Conservation (phyloP, 2,329 filamentous ascomycete genomes). For the Scedosporium aurantiacum region DNA sequence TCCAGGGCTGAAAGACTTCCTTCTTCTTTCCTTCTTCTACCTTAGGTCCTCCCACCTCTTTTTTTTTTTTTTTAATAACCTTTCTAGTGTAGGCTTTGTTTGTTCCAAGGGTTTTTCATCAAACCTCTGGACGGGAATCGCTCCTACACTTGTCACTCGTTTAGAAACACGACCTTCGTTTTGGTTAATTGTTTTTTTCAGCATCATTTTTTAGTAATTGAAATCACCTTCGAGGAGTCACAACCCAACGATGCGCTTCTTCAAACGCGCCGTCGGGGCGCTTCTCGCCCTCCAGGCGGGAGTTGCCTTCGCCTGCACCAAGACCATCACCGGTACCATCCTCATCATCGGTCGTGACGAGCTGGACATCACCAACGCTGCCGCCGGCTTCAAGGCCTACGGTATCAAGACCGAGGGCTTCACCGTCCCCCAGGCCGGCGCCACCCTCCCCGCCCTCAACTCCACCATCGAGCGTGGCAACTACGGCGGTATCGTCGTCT, state of each 20-base stretch:
- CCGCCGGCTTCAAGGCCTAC: constrained; percentile 31
- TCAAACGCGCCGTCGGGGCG: constrained; percentile 1
- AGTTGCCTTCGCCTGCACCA: background rate
- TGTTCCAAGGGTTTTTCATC: background rate
- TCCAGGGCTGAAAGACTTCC: too few species aligned
- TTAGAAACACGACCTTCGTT: background rate
- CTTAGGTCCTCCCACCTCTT: too few species aligned
- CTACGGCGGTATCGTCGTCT: constrained; percentile 47
- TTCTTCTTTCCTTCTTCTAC: too few species aligned
- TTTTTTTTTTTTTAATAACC: background rate
- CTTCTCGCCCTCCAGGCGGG: background rate
- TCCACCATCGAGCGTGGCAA: constrained; percentile 36
- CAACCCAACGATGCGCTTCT: constrained; percentile 1
- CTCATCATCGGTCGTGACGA: constrained; percentile 44
- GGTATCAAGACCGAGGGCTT: constrained; percentile 47
- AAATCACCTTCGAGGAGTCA: background rate
- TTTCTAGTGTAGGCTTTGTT: background rate
- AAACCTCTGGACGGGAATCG: background rate
- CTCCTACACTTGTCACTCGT: constrained; percentile 1
- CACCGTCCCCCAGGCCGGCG: constrained; percentile 40
- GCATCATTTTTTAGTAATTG: background rate
- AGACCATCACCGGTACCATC: constrained; percentile 32
- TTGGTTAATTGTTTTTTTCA: background rate
- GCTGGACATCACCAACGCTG: constrained; percentile 32
- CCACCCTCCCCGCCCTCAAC: constrained; percentile 40